phyloP scores from a whole-genome alignment of 1,284 basidiomycete genomes.

The Somion occarium region DNA sequence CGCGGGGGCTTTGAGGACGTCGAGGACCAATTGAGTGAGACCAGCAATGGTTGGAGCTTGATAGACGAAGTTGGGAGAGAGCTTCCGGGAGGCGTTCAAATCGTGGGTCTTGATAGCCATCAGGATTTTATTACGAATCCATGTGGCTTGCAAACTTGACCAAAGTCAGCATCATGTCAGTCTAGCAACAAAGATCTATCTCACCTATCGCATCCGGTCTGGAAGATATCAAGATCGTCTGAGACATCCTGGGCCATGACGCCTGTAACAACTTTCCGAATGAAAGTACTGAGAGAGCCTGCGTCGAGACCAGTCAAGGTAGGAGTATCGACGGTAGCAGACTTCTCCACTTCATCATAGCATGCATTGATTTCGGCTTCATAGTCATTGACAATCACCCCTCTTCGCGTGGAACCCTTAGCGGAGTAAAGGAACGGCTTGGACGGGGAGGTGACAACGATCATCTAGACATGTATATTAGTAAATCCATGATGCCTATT shows the following conservation, averaged over 20 bases:
- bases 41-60: conserved; percentile 24
- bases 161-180: not conserved
- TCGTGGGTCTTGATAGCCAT: conserved; percentile 23
- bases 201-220: conserved; percentile 40
- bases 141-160: conserved; percentile 37
- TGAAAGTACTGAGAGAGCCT: conserved; percentile 21
- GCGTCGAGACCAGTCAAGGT: conserved; percentile 2
- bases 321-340: not conserved
- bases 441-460: conserved; percentile 22
- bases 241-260: conserved; percentile 22
- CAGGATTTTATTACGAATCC: conserved; percentile 36
- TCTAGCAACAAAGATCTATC: not conserved
- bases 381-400: conserved; percentile 23
- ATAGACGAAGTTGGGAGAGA: conserved; percentile 30
- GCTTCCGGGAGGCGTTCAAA: conserved; percentile 9
- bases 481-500: too few relatives aligned
- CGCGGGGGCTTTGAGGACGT: not conserved
- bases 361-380: conserved; percentile 25
- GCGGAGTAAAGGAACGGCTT: conserved; percentile 29
- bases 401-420: conserved; percentile 25
- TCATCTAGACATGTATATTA: conserved; percentile 21
- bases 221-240: conserved; percentile 38
- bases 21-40: conserved; percentile 9
- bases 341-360: conserved; percentile 22
- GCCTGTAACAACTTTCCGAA: conserved; percentile 22